Conservation (phyloP, 176 grass and related monocot genomes). For the Oryza brachyantha region DNA sequence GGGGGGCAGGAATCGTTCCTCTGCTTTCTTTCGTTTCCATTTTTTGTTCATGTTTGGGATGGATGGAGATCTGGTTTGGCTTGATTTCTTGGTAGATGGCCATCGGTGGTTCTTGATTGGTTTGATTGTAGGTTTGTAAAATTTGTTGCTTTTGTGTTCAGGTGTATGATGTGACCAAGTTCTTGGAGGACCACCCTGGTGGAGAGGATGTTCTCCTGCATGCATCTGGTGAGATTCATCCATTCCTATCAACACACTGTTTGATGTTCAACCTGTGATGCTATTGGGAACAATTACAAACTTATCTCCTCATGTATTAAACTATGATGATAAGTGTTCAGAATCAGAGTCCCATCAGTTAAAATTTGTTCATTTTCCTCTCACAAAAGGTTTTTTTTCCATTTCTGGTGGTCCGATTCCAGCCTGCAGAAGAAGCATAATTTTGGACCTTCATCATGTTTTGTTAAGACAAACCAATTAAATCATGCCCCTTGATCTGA, state of each 20-base stretch:
- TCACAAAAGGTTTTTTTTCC: too few relatives aligned
- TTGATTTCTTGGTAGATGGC: not conserved
- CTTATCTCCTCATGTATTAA: not conserved
- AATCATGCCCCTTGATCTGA: not conserved
- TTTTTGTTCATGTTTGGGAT: too few relatives aligned
- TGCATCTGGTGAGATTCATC: slow-evolving; percentile 49
- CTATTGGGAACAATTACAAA: not conserved
- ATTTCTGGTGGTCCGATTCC: not conserved
- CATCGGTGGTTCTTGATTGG: not conserved
- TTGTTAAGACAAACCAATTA: not conserved
- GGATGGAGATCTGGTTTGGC: slow-evolving; percentile 9
- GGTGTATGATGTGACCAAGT: slow-evolving; percentile 86
- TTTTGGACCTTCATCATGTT: not conserved
- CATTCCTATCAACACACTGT: not conserved
- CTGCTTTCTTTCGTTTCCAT: too few relatives aligned
- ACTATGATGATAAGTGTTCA: not conserved
- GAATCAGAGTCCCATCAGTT: not conserved
- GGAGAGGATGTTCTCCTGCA: slow-evolving; percentile 77
- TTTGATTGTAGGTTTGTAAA: not conserved
- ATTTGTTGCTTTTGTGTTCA: slow-evolving; percentile 25
- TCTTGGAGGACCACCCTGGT: slow-evolving; percentile 75
- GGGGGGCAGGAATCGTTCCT: not conserved
- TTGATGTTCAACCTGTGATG: not conserved
- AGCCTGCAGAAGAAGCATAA: not conserved
- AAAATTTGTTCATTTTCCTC: not conserved